Evolutionary conservation across 2,329 filamentous ascomycete genomes (phyloP).

Genomic region (Didymella lethalis): DNA sequence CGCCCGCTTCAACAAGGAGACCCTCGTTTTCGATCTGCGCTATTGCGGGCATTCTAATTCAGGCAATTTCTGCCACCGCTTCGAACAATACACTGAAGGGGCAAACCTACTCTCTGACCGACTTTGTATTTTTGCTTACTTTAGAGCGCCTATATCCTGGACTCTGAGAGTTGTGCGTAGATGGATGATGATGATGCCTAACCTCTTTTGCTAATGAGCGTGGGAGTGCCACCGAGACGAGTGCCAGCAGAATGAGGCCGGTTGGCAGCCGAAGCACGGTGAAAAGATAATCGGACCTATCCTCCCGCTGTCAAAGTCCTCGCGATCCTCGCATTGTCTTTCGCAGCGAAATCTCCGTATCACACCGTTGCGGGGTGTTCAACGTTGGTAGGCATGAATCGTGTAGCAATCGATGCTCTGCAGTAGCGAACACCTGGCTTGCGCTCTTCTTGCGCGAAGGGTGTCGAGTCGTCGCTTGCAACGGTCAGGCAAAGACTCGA

Average conservation of each 20-base stretch:
- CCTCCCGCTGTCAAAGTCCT: background rate
- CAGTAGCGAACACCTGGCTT: background rate
- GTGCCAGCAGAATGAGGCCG: conserved; percentile 11
- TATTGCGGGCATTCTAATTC: conserved; percentile 6
- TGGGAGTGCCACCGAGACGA: conserved; percentile 1
- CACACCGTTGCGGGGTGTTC: background rate
- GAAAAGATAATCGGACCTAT: conserved; percentile 13
- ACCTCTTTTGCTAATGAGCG: background rate
- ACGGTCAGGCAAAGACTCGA: background rate
- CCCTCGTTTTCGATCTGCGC: conserved; percentile 9
- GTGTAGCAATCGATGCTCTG: background rate
- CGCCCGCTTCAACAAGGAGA: background rate
- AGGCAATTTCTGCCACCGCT: conserved; percentile 2
- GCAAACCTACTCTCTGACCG: background rate
- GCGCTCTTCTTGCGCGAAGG: background rate
- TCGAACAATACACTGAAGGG: background rate
- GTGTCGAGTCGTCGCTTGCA: background rate
- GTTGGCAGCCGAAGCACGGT: conserved; percentile 2
- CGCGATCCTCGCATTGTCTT: background rate
- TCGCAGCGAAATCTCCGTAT: background rate
- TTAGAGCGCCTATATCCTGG: background rate
- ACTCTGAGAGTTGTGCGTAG: background rate
- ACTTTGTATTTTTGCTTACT: background rate
- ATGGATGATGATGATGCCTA: background rate
- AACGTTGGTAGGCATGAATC: background rate